These are phyloP conservation scores for Colletotrichum orbiculare DNA, from an alignment of 2,329 filamentous ascomycete genomes.

Conservation along the genomic window DNA sequence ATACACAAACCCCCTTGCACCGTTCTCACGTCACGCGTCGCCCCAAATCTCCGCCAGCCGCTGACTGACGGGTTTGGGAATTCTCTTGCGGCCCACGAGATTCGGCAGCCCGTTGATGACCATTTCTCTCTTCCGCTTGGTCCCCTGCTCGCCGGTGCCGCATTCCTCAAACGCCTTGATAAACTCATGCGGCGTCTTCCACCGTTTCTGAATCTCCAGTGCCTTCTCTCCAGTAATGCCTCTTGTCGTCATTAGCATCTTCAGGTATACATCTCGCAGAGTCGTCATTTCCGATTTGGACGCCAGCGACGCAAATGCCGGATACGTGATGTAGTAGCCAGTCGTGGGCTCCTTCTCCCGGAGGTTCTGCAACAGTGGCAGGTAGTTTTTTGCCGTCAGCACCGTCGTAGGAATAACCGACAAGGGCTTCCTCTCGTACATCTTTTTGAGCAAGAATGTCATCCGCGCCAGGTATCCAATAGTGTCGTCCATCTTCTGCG, in stretches of 20 bases:
- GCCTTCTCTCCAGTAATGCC: constrained; percentile 83
- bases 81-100: constrained; percentile 75
- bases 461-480: constrained; percentile 80
- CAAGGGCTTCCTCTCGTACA: constrained; percentile 70
- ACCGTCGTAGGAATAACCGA: constrained; percentile 73
- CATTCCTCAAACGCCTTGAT: constrained; percentile 75
- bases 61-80: constrained; percentile 72
- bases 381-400: constrained; percentile 74
- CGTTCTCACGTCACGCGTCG: constrained; percentile 48
- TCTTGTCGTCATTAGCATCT: constrained; percentile 86
- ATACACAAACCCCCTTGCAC: neutral
- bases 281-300: constrained; percentile 82
- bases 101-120: constrained; percentile 66
- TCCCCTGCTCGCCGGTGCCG: constrained; percentile 58
- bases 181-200: constrained; percentile 78
- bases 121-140: constrained; percentile 69
- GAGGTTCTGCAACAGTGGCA: constrained; percentile 70
- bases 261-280: constrained; percentile 79
- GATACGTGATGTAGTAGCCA: constrained; percentile 74
- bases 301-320: constrained; percentile 76
- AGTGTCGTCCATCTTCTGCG: constrained; percentile 79
- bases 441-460: constrained; percentile 73
- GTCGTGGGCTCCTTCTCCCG: constrained; percentile 60
- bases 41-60: constrained; percentile 81
- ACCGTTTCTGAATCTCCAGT: constrained; percentile 81